Base-by-base conservation (phyloP, 2,329 filamentous ascomycete genomes). In the Aureobasidium sp. region DNA sequence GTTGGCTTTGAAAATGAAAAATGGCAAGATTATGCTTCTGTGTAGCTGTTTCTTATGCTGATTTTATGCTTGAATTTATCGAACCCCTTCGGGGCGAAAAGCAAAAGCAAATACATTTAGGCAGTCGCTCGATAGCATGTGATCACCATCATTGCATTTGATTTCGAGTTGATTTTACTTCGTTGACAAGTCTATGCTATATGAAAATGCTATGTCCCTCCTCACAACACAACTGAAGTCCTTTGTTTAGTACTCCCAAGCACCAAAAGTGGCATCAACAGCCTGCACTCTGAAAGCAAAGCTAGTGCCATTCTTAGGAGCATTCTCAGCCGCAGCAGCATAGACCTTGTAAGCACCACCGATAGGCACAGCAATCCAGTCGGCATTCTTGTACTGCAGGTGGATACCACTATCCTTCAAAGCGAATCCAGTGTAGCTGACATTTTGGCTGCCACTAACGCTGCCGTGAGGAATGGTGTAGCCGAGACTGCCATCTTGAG, bases 201-300 rank as follows among this genome's bases (percentile, higher is more conserved):
- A 17, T 26, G 20, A 17, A 2, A 4, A 10, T 17, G 8, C 50
- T 24, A 8, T 32, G 8, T 27, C 3, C 6, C 2, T 13, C 27
- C 6, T 41, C 15, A 24, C 27, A 41, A n/a, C 5, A n/a, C 17
- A 3, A 47, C 2, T n/a, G n/a, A 36, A 12, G 15, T 5, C 12
- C 7, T 24, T 37, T 0, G 24, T 12, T 29, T 15, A 56, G 20
- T 61, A 62, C 48, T 62, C 59, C 48, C 48, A 62, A 55, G 59
- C 59, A 24, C 47, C 59, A 39, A 27, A 46, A 39, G 59, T 32
- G 15, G 48, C 50, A 24, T 41, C 13, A 9, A 24, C 20, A 65
- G 77, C 5, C 73, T 71, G 27, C 48, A 63, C 37, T 36, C 61
- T 59, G 17, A 62, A 65, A 29, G 43, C 37, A 37, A 65, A 65